Conservation (phyloP, 305 asterid species). For the Fraxinus angustifolia region DNA sequence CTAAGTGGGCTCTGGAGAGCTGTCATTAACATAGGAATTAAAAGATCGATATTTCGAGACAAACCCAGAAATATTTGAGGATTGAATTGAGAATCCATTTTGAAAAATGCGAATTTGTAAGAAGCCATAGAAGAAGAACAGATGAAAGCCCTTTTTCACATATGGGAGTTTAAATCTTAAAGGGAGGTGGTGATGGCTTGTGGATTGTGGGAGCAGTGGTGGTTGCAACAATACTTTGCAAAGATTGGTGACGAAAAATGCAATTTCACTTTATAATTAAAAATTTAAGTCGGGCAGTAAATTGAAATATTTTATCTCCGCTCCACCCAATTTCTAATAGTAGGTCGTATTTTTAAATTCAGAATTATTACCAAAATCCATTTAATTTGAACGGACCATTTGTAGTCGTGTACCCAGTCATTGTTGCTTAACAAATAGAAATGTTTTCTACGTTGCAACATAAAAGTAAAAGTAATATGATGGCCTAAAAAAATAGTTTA, state of each 20-base stretch:
- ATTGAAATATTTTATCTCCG: neutral
- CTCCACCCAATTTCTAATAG: neutral
- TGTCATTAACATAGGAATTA: neutral
- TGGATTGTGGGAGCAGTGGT: neutral
- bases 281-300: neutral
- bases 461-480: neutral
- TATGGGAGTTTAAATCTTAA: neutral
- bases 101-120: neutral
- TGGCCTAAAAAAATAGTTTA: neutral
- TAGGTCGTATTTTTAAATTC: neutral
- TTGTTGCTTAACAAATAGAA: neutral
- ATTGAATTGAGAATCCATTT: neutral
- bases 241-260: neutral
- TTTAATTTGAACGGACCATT: neutral
- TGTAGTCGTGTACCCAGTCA: neutral
- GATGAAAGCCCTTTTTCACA: neutral
- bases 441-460: neutral
- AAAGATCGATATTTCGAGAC: neutral
- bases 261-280: neutral
- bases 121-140: neutral
- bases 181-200: neutral
- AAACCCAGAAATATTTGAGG: neutral
- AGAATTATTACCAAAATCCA: neutral
- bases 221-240: neutral
- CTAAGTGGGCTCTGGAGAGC: constrained; percentile 50